These are phyloP conservation scores for Naganishia antarctica DNA, from an alignment of 768 basidiomycete species.

Conservation along the genomic window DNA sequence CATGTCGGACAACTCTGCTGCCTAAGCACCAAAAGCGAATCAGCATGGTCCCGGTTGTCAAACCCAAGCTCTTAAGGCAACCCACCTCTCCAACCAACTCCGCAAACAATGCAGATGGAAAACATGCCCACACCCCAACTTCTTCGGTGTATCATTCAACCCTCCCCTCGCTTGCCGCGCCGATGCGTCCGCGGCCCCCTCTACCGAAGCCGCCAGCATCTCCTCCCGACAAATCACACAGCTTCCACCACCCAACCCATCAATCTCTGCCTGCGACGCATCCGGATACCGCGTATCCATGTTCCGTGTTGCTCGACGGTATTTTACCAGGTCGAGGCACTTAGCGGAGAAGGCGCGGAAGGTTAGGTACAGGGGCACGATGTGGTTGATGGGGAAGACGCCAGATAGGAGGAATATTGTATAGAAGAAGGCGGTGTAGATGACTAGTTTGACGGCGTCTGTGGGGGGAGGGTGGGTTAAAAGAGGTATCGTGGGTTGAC, in stretches of 20 bases:
- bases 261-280: slow-evolving; percentile 78
- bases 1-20: slow-evolving; percentile 99
- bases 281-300: slow-evolving; percentile 96
- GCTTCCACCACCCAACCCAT: slow-evolving; percentile 74
- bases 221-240: slow-evolving; percentile 99
- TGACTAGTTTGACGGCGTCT: slow-evolving; percentile 92
- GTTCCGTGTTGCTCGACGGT: slow-evolving; percentile 87
- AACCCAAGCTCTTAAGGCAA: not conserved
- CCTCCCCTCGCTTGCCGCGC: slow-evolving; percentile 54
- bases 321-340: slow-evolving; percentile 80
- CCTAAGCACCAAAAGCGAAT: slow-evolving; percentile 48
- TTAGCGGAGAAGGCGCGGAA: slow-evolving; percentile 85
- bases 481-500: not conserved
- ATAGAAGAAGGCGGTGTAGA: slow-evolving; percentile 87
- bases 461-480: not conserved
- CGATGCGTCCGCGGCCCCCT: slow-evolving; percentile 15
- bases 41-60: no score
- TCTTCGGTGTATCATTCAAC: slow-evolving; percentile 93
- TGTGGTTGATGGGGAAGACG: slow-evolving; percentile 80
- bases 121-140: slow-evolving; percentile 90
- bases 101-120: slow-evolving; percentile 97
- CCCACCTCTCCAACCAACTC: slow-evolving; percentile 74
- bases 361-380: slow-evolving; percentile 94
- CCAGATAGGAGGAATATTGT: slow-evolving; percentile 93
- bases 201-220: slow-evolving; percentile 55